Evolutionary conservation across 2,329 filamentous ascomycete species (phyloP).

Genomic region (Macrophomina pseudophaseolina): DNA sequence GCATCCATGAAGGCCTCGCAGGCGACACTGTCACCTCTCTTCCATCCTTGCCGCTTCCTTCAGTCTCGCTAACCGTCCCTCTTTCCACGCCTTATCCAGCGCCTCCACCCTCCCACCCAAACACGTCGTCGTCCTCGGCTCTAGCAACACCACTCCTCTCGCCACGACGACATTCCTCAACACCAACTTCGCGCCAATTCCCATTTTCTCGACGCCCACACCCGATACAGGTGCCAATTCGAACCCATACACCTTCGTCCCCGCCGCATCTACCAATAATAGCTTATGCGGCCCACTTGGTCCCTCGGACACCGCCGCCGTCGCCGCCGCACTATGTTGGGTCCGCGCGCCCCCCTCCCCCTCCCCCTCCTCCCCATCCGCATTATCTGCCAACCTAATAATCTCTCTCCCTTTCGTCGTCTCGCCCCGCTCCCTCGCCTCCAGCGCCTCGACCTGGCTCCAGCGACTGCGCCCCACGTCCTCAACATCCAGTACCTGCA

Average conservation of each 20-base stretch:
- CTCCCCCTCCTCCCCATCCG: constrained; percentile 31
- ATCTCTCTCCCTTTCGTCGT: constrained; percentile 78
- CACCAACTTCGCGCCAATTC: constrained; percentile 82
- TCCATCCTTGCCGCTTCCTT: constrained; percentile 58
- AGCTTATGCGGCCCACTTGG: constrained; percentile 83
- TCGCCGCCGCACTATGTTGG: constrained; percentile 1
- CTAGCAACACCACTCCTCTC: constrained; percentile 78
- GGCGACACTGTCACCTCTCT: neutral
- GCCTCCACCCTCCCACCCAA: constrained; percentile 87
- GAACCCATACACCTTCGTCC: constrained; percentile 76
- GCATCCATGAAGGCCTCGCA: too few species aligned
- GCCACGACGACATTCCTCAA: constrained; percentile 71
- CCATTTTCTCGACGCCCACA: constrained; percentile 75
- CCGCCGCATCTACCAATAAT: constrained; percentile 75
- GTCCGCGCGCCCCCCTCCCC: constrained; percentile 28
- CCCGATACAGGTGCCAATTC: constrained; percentile 61
- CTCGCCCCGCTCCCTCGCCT: constrained; percentile 75
- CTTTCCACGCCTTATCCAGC: constrained; percentile 78
- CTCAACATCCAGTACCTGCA: constrained; percentile 86
- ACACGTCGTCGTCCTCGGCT: constrained; percentile 69
- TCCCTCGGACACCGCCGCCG: constrained; percentile 52
- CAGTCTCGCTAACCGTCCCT: constrained; percentile 71
- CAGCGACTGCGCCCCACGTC: constrained; percentile 80
- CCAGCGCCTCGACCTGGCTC: constrained; percentile 85
- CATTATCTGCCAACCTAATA: constrained; percentile 66